A percentile compares a stretch with the other conserved stretches of the same genome.
These are phyloP conservation scores for Russula vinacea DNA, from an alignment of 768 basidiomycete species.

Conservation along the genomic window DNA sequence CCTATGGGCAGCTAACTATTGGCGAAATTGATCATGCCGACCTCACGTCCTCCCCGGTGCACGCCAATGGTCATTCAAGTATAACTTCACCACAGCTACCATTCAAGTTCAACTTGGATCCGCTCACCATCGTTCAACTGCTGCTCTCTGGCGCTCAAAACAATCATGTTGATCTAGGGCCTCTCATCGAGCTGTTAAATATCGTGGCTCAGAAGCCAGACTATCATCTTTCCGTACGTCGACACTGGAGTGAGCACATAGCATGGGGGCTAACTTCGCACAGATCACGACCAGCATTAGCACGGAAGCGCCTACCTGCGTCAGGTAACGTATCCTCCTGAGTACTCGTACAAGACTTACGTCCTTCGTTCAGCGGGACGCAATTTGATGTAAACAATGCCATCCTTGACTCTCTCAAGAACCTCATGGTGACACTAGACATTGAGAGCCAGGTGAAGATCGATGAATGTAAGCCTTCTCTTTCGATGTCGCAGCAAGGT, in stretches of 20 bases:
- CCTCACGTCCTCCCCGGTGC: constrained; percentile 54
- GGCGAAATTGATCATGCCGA: constrained; percentile 59
- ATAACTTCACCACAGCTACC: constrained; percentile 57
- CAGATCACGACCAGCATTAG: constrained; percentile 58
- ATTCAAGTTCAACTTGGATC: constrained; percentile 62
- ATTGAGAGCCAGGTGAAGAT: constrained; percentile 54
- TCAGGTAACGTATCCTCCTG: constrained; percentile 43
- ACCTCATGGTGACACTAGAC: constrained; percentile 55
- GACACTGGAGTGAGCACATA: not conserved
- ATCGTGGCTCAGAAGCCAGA: constrained; percentile 50
- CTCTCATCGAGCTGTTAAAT: constrained; percentile 53
- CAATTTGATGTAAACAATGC: constrained; percentile 62
- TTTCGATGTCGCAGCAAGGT: not conserved
- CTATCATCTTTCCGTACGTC: constrained; percentile 50
- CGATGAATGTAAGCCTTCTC: constrained; percentile 56
- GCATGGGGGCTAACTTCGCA: not conserved
- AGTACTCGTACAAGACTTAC: not conserved
- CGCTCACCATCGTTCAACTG: constrained; percentile 56
- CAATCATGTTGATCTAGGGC: constrained; percentile 60
- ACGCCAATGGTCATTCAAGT: constrained; percentile 54
- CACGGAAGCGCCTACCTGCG: constrained; percentile 51
- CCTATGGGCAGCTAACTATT: constrained; percentile 52
- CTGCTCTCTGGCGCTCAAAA: constrained; percentile 49
- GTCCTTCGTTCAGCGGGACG: constrained; percentile 46
- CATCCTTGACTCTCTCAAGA: constrained; percentile 59